Conservation (phyloP, 2,329 filamentous ascomycete genomes). For the Alternaria sp. region DNA sequence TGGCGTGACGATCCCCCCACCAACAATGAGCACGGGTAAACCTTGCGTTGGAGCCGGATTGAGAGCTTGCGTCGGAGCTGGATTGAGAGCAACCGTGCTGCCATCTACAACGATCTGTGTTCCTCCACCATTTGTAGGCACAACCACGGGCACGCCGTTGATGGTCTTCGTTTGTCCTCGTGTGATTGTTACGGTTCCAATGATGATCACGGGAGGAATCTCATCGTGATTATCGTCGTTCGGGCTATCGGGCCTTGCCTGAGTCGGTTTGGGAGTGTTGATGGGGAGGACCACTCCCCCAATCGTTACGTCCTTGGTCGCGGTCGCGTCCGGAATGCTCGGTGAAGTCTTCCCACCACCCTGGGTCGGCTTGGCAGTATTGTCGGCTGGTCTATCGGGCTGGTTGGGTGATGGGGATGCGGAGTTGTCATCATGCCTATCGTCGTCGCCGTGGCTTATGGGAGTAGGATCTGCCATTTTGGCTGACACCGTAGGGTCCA, state of each 20-base stretch:
- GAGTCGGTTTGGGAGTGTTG: constrained; percentile 22
- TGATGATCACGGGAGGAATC: constrained; percentile 24
- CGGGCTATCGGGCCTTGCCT: constrained; percentile 1
- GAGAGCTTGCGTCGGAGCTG: constrained; percentile 21
- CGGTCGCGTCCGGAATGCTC: constrained; percentile 12
- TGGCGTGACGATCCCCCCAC: constrained; percentile 35
- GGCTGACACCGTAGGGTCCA: neutral
- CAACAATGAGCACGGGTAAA: constrained; percentile 34
- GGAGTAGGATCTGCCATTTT: neutral
- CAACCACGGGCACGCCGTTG: constrained; percentile 39
- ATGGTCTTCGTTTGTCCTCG: constrained; percentile 40
- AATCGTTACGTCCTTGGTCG: constrained; percentile 22
- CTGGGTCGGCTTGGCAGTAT: constrained; percentile 4
- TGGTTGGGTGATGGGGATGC: neutral
- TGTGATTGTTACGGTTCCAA: constrained; percentile 37
- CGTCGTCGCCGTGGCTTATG: neutral
- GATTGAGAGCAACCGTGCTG: constrained; percentile 30
- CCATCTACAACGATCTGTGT: constrained; percentile 36
- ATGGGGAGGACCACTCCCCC: constrained; percentile 27
- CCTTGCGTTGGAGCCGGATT: constrained; percentile 25
- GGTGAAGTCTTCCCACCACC: constrained; percentile 2
- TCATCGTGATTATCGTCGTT: constrained; percentile 1
- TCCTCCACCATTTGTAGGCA: constrained; percentile 29
- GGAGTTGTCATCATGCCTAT: neutral
- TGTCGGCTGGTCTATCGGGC: neutral